These are phyloP conservation scores for Yamadazyma philogaea DNA, from an alignment of 805 yeast genomes.

Conservation along the genomic window DNA sequence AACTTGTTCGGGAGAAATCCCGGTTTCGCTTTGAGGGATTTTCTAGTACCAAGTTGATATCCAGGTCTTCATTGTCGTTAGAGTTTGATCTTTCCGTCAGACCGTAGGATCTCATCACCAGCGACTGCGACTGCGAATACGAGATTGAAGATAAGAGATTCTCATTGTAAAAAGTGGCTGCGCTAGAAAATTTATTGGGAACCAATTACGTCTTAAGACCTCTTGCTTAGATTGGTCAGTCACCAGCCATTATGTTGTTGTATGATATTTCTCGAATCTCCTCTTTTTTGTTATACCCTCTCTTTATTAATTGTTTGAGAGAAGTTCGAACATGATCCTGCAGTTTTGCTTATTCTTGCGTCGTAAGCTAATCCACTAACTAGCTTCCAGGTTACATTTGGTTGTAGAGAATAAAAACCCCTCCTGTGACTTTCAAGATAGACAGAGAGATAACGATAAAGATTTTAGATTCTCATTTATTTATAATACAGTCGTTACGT, in stretches of 20 bases:
- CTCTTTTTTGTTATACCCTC: too few relatives aligned
- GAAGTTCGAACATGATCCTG: too few relatives aligned
- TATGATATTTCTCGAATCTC: too few relatives aligned
- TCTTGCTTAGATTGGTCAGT: too few relatives aligned
- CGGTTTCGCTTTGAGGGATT: slow-evolving; percentile 12
- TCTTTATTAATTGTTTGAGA: too few relatives aligned
- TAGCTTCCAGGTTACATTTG: too few relatives aligned
- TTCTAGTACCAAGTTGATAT: slow-evolving; percentile 13
- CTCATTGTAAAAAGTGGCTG: too few relatives aligned
- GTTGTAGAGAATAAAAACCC: too few relatives aligned
- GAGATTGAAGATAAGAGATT: not conserved
- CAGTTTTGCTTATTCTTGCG: too few relatives aligned
- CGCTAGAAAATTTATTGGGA: not conserved
- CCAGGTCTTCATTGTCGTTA: slow-evolving; percentile 2
- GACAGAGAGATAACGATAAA: not conserved
- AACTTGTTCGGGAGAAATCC: slow-evolving; percentile 19
- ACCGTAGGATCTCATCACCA: slow-evolving; percentile 7
- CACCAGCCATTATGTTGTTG: too few relatives aligned
- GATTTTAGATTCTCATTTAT: not conserved
- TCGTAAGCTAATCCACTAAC: too few relatives aligned
- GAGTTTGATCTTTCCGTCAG: not conserved
- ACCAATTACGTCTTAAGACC: too few relatives aligned
- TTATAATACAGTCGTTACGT: slow-evolving; percentile 5
- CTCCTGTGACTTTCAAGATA: not conserved
- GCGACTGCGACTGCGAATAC: not conserved